Percentiles rank a stretch among this genome's conserved stretches.
These are phyloP conservation scores for Lichtheimia ramosa DNA, from an alignment of 371 early-diverging fungal genomes.

Conservation along the genomic window DNA sequence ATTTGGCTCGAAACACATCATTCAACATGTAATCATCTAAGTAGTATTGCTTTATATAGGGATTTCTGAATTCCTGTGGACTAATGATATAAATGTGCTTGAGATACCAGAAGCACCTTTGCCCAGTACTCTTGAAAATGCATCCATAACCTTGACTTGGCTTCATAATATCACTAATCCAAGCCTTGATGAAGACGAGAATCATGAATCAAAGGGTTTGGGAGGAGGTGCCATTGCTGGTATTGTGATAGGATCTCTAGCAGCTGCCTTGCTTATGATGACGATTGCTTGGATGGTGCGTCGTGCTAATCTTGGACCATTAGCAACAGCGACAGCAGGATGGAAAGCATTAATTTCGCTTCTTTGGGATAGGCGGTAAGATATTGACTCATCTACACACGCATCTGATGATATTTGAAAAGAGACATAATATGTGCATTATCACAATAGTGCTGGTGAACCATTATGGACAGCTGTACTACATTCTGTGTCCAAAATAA, in stretches of 20 bases:
- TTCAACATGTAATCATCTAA: neutral
- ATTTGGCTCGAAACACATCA: neutral
- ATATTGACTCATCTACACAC: neutral
- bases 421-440: neutral
- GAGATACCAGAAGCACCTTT: neutral
- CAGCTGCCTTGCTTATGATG: neutral
- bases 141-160: neutral
- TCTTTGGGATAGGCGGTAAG: neutral
- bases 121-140: too few species aligned
- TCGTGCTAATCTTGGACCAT: neutral
- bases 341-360: neutral
- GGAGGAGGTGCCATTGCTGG: slow-evolving; percentile 2
- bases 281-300: neutral
- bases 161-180: neutral
- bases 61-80: neutral
- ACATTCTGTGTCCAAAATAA: neutral
- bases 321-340: neutral
- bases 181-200: neutral
- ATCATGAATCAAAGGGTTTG: neutral
- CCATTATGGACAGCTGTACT: neutral
- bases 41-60: neutral
- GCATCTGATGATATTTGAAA: neutral
- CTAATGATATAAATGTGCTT: neutral
- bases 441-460: neutral
- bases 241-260: slow-evolving; percentile 1